Evolutionary conservation across 225 moss, liverwort and hornwort genomes (phyloP), one percentile per base, ranked within the genome.

Genomic region (Neckera pumila): DNA sequence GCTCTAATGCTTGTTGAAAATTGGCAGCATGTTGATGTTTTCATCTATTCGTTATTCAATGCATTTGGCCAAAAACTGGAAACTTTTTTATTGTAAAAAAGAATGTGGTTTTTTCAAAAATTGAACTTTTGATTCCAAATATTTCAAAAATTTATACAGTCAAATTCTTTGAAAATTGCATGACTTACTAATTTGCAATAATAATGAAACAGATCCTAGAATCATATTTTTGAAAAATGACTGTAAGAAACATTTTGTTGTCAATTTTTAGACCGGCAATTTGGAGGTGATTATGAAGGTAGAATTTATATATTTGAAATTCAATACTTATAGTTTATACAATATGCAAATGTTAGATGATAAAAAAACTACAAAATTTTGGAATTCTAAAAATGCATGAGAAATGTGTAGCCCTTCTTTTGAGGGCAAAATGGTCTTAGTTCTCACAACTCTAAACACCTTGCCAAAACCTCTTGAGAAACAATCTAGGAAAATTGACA

Each of bases 201-300:
- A n/a, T n/a, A 67, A 22, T n/a, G 12, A 67, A 21, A 12, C n/a
- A 12, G 3, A 21, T n/a, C 7, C 12, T 22, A n/a, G 0, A n/a
- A 0, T 12, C 4, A 21, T 21, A 3, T 2, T 21, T 6, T 21
- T 65, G 19, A n/a, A 67, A n/a, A 22, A 67, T n/a, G n/a, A 22
- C 13, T 21, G 2, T 38, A 38, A 14, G 2, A 38, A 38, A 6
- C 1, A 38, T 21, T 12, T 31, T 60, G 16, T 11, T 21, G 12
- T 11, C 22, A 12, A 21, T n/a, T 38, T 38, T 38, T 1, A 38
- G 0, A 38, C 38, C 0, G 0, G 0, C 2, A 67, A 1, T 4
- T 38, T 38, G 2, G 23, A 69, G 8, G 23, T 69, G 13, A 69
- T 69, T 69, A 13, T 69, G 3, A 14, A 4, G 4, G 12, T 11